Conservation (phyloP, 257 asterid genomes). For the Jacaranda mimosifolia region DNA sequence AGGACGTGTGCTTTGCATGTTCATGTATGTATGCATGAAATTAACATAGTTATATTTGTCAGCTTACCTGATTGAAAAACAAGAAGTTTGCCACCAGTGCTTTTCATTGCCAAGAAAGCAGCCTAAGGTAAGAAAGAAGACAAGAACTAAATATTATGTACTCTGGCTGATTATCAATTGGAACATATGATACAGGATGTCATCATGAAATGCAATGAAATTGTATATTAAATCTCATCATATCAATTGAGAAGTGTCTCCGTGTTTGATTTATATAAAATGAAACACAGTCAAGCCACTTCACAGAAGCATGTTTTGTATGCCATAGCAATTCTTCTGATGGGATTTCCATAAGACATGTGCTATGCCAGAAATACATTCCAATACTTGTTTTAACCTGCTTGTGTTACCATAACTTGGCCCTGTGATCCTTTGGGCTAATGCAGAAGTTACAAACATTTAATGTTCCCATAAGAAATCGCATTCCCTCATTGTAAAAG, state of each 20-base stretch:
- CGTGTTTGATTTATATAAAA: background rate
- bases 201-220: slow-evolving; percentile 22
- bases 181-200: slow-evolving; percentile 21
- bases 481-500: slow-evolving; percentile 4
- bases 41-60: slow-evolving; percentile 10
- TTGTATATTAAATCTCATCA: background rate
- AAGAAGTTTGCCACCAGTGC: slow-evolving; percentile 95
- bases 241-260: slow-evolving; percentile 18
- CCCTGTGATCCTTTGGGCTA: background rate
- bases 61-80: slow-evolving; percentile 94
- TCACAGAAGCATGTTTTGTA: background rate
- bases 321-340: slow-evolving; percentile 4
- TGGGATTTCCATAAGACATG: slow-evolving; percentile 14
- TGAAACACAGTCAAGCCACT: slow-evolving; percentile 3
- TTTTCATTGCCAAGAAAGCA: slow-evolving; percentile 95
- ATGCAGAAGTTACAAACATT: slow-evolving; percentile 15
- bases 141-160: slow-evolving; percentile 6
- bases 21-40: slow-evolving; percentile 11
- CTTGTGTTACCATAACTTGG: slow-evolving; percentile 17
- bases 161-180: slow-evolving; percentile 25
- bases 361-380: slow-evolving; percentile 6
- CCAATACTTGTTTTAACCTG: slow-evolving; percentile 6
- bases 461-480: background rate
- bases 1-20: background rate
- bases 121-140: slow-evolving; percentile 63